Evolutionary conservation across 106 monocot genomes (phyloP).

Genomic region (Dioscorea alata): DNA sequence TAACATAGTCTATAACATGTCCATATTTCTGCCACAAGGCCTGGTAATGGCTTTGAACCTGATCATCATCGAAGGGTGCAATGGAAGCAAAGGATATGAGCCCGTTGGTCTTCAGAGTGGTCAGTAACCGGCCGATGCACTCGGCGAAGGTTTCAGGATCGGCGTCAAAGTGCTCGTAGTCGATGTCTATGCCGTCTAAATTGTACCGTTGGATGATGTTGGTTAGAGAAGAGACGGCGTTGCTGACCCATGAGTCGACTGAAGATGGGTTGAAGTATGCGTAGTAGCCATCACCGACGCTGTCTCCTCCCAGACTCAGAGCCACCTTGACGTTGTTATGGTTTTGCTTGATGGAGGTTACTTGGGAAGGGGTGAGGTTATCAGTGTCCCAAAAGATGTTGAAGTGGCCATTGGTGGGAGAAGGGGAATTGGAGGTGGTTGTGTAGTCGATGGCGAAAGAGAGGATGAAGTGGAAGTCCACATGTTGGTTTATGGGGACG

Average conservation of each 20-base stretch:
- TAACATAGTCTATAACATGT: conserved; percentile 39
- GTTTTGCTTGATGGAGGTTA: not conserved
- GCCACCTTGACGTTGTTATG: conserved; percentile 3
- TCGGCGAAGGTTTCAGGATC: conserved; percentile 2
- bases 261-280: conserved; percentile 2
- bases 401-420: not conserved
- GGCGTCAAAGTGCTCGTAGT: conserved; percentile 1
- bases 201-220: not conserved
- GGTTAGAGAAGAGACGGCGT: not conserved
- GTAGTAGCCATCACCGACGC: not conserved
- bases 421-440: not conserved
- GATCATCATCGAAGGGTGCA: conserved; percentile 18
- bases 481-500: no score
- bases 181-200: conserved; percentile 1
- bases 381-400: not conserved
- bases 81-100: conserved; percentile 5
- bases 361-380: not conserved
- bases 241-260: conserved; percentile 3
- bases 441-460: no score
- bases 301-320: conserved; percentile 3
- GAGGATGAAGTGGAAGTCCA: no score
- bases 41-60: conserved; percentile 15
- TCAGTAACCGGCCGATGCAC: not conserved
- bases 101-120: not conserved
- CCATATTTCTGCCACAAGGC: conserved; percentile 21